phyloP scores from a whole-genome alignment of 208 protist species.

The Trypanosoma grayi region DNA sequence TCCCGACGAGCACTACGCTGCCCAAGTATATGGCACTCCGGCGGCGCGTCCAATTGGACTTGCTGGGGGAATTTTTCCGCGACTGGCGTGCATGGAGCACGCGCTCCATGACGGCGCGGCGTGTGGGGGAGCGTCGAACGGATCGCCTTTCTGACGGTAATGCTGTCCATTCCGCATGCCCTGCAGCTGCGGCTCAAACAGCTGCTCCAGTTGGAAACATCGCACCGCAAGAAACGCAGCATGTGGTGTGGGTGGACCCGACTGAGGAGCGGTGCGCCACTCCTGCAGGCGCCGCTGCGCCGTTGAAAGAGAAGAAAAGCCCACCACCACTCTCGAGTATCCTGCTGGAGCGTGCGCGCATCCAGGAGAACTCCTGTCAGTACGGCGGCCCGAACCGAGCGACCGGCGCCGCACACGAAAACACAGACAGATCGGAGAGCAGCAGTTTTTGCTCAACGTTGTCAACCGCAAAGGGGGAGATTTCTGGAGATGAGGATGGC shows the following conservation, averaged over 20 bases:
- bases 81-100: not conserved
- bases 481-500: not conserved
- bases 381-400: not conserved
- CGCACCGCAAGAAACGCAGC: not conserved
- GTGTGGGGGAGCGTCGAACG: not conserved
- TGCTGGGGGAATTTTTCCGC: constrained; percentile 10
- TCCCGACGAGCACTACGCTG: not conserved
- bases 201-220: no score
- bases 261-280: not conserved
- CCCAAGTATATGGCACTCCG: constrained; percentile 8
- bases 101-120: not conserved
- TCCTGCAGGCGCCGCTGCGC: not conserved
- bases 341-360: not conserved
- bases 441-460: constrained; percentile 4
- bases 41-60: not conserved
- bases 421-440: not conserved
- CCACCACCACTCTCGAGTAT: not conserved
- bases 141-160: not conserved
- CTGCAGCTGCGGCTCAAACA: no score
- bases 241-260: not conserved
- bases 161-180: not conserved
- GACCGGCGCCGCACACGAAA: not conserved
- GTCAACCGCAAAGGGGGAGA: not conserved
- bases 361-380: not conserved
- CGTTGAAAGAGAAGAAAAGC: constrained; percentile 5